Evolutionary conservation across 2,329 filamentous ascomycete genomes (phyloP), one percentile per base, ranked within the genome.

Genomic region (Neophaeococcomyces aloes): DNA sequence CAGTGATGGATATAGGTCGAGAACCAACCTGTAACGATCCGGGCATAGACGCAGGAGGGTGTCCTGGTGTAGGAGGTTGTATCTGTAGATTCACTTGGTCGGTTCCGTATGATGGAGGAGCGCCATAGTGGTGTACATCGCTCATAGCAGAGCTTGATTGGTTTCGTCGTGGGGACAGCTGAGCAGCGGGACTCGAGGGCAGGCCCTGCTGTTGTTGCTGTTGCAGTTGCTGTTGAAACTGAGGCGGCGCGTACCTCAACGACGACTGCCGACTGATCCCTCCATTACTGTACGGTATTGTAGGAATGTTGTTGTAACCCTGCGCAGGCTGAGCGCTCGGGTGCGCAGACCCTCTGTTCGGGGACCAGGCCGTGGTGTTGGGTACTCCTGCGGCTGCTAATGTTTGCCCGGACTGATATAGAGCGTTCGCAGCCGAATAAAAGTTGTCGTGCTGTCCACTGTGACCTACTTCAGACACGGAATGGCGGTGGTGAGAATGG

Each of bases 21-120:
- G 39, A 42, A 29, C 72, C 73, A 21, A 74, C 70, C 57, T 81
- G 78, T 32, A 82, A 64, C 40, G 76, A 72, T 46, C 76, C 77
- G 14, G 79, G 79, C 3, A 83, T 61, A 45, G 65, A 60, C 47
- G 60, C 17, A 59, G 44, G 42, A 43, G 51, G 49, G 46, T 62
- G 56, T 44, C 63, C 54, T 55, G 72, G 65, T 15, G 67, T 69
- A n/a, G 71, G 68, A 53, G 78, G 72, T 52, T 80, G 76, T 38
- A 80, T 65, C 55, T 69, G 78, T 57, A 80, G 76, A 38, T 74
- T 69, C 40, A 75, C 74, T 43, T 68, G 64, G 48, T 67, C 65
- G 41, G 60, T 65, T 36, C 63, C 59, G 44, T 63, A 61, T 55
- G 72, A 72, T 43, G 72, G 68, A 51, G 70, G 65, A 34, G 70